A percentile compares a stretch with the other conserved stretches of the same genome.
phyloP scores from a whole-genome alignment of 768 basidiomycete genomes.

The Mycena haematopus region DNA sequence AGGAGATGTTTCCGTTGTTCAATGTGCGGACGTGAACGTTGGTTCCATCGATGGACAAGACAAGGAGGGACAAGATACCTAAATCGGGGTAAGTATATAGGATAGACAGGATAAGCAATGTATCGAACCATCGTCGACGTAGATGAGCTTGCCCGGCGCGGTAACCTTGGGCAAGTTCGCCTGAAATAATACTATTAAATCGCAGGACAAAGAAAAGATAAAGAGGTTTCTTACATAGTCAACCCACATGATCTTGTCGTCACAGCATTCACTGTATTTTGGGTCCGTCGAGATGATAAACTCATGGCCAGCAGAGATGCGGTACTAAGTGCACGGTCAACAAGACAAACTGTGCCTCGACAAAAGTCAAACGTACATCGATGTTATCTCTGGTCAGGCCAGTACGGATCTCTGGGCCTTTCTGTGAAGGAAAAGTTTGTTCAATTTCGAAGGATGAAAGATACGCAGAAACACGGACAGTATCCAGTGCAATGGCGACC shows the following conservation, averaged over 20 bases:
- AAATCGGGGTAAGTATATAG: not conserved
- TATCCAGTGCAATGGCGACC: conserved; percentile 97
- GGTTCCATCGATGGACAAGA: conserved; percentile 83
- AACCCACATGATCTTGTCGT: conserved; percentile 86
- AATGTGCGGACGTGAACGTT: conserved; percentile 84
- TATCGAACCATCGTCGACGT: conserved; percentile 88
- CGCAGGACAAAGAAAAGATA: not conserved
- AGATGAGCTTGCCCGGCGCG: conserved; percentile 95
- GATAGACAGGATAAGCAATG: not conserved
- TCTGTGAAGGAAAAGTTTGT: conserved; percentile 53
- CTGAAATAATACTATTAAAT: conserved; percentile 45
- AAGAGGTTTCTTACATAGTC: conserved; percentile 78
- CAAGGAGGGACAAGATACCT: conserved; percentile 92
- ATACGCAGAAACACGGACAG: conserved; percentile 55
- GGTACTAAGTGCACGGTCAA: conserved; percentile 39
- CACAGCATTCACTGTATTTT: conserved; percentile 78
- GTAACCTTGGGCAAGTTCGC: conserved; percentile 94
- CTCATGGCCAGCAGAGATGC: conserved; percentile 91
- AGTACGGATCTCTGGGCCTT: conserved; percentile 99
- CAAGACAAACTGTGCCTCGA: conserved; percentile 6
- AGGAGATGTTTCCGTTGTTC: conserved; percentile 92
- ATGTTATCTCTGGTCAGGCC: conserved; percentile 86
- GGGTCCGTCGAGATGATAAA: conserved; percentile 89
- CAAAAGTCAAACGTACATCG: conserved; percentile 66
- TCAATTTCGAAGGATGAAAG: not conserved